Percentiles rank a stretch among this genome's conserved stretches.
phyloP scores from a whole-genome alignment of 192 early-diverging fungal species.

The Irineochytrium annulatum region DNA sequence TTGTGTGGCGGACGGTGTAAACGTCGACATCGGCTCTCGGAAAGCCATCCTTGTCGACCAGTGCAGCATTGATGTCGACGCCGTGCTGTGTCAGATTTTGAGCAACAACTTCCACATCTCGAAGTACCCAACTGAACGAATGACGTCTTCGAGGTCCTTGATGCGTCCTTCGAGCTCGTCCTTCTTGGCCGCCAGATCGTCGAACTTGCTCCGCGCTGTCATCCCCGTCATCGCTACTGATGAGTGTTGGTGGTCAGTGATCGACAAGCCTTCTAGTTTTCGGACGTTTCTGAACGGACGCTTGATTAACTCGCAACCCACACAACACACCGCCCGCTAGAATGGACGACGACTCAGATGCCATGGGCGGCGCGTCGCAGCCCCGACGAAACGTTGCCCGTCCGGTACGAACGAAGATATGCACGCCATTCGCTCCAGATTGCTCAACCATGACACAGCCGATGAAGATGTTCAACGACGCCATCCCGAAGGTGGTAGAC shows the following conservation, averaged over 20 bases:
- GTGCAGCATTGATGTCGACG: slow-evolving; percentile 44
- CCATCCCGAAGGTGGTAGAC: slow-evolving; percentile 60
- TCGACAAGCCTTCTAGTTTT: too few species aligned
- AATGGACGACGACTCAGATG: background rate
- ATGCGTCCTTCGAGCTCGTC: background rate
- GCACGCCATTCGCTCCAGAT: too few species aligned
- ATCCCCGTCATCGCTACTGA: background rate
- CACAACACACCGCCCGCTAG: background rate
- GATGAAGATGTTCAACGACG: slow-evolving; percentile 31
- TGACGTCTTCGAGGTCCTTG: background rate
- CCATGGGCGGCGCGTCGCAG: background rate
- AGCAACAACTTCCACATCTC: too few species aligned
- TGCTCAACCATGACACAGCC: slow-evolving; percentile 17
- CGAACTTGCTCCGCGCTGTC: background rate
- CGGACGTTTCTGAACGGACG: background rate
- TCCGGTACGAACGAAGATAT: too few species aligned
- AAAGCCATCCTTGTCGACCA: slow-evolving; percentile 60
- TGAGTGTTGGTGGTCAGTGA: background rate
- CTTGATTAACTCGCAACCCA: background rate
- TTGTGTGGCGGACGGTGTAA: slow-evolving; percentile 47
- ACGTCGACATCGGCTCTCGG: slow-evolving; percentile 70
- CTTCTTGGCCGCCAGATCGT: background rate
- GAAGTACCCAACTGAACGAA: too few species aligned
- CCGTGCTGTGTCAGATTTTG: slow-evolving; percentile 25
- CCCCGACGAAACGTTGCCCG: background rate